Conservation (phyloP, 306 rosid genomes). For the Pyrus bretschneideri region DNA sequence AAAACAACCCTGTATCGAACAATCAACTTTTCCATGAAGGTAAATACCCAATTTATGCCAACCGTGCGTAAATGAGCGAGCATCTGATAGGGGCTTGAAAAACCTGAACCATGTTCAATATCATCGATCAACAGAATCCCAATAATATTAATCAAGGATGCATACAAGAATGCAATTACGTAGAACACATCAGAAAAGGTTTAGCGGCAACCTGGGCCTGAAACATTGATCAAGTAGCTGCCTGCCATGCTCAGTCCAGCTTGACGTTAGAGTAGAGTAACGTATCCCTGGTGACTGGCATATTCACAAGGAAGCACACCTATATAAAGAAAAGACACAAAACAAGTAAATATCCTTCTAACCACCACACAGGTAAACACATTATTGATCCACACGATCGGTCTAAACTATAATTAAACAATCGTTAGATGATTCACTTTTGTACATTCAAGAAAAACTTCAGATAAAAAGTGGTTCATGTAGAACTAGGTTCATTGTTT, state of each 20-base stretch:
- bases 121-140: slow-evolving; percentile 14
- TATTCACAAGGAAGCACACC: slow-evolving; percentile 58
- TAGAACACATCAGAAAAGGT: slow-evolving; percentile 21
- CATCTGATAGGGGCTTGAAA: slow-evolving; percentile 28
- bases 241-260: slow-evolving; percentile 50
- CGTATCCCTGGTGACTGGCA: slow-evolving; percentile 86
- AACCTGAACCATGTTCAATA: slow-evolving; percentile 19
- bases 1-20: not conserved
- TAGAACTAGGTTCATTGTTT: not conserved
- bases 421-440: not conserved
- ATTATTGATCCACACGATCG: not conserved
- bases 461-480: not conserved
- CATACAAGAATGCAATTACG: slow-evolving; percentile 22
- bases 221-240: slow-evolving; percentile 10
- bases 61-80: slow-evolving; percentile 8
- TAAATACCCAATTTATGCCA: slow-evolving; percentile 20
- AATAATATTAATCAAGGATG: slow-evolving; percentile 25
- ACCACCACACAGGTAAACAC: not conserved
- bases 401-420: not conserved
- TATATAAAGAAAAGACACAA: slow-evolving; percentile 23
- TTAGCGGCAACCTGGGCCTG: slow-evolving; percentile 23
- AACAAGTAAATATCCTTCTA: not conserved
- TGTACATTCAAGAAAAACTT: not conserved
- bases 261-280: slow-evolving; percentile 83
- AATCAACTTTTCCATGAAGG: slow-evolving; percentile 7